Evolutionary conservation across 2,329 filamentous ascomycete species (phyloP), one percentile per base, ranked within the genome.

Genomic region (Fusarium devonianum): DNA sequence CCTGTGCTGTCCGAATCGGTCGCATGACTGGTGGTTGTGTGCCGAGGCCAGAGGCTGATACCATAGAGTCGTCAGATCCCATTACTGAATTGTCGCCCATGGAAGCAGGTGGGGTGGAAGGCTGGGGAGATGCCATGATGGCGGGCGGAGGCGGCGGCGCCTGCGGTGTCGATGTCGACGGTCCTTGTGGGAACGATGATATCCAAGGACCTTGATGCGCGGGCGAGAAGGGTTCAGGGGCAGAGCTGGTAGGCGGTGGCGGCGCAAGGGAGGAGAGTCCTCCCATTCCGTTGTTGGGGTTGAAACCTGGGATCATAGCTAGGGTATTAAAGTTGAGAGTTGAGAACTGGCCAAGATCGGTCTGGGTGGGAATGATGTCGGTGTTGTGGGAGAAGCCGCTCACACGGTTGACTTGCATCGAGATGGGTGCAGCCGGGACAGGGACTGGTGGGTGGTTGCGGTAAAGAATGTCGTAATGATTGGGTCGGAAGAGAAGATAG

Each of bases 381-480:
- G 76, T 73, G 28, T 76, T 73, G 36, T 79, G 75, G 4, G 74
- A 72, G 49, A 83, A 76, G 3, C 71, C 69, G 11, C 72, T 69
- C 8, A 78, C 80, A 17, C 80, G 74, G 61, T 84, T 76, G 34
- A 87, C 79, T 57, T 83, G 81, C 33, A 86, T 49, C 17, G 71
- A 62, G 10, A 71, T 54, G 2, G 71, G 67, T 9, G 65, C 33
- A 13, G 42, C 22, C 66, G 66, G 51, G 47, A 58, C 33, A 39
- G 65, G 50, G 42, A 67, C 51, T 58, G 44, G 37, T 7, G 53
- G 54, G 2, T 49, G 64, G 45, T 79, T 76, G 68, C 84, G 86
- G 77, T 99, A 99, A 23, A 97, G 80, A 53, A 99, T 86, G 71
- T 97, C 94, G 71, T 97, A 99, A 73, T 97, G 94, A 52, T 90